phyloP scores from a whole-genome alignment of 179 eudicot species.

The Pouteria campechiana region DNA sequence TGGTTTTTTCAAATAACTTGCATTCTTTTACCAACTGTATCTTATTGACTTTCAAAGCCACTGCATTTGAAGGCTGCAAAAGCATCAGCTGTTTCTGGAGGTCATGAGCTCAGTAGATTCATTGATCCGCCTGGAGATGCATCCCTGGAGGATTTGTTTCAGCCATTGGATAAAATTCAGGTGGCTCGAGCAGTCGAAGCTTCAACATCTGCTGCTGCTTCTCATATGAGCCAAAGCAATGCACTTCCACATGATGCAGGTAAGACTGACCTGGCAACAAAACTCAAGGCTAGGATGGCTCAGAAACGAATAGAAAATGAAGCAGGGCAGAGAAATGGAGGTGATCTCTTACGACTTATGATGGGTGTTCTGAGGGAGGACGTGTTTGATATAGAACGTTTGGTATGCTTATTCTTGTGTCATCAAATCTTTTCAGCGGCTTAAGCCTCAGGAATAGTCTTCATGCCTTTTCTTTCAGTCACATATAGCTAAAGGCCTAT shows the following conservation, averaged over 20 bases:
- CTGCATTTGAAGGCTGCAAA: conserved; percentile 37
- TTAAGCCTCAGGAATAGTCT: too few species aligned
- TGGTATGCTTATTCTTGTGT: conserved; percentile 78
- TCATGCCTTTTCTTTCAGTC: too few species aligned
- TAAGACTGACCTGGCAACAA: conserved; percentile 67
- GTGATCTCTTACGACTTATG: conserved; percentile 71
- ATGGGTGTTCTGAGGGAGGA: conserved; percentile 80
- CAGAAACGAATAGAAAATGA: conserved; percentile 79
- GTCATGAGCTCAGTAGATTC: conserved; percentile 70
- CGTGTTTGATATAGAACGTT: conserved; percentile 69
- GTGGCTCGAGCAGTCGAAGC: conserved; percentile 39
- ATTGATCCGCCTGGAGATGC: conserved; percentile 98
- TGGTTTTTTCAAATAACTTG: neutral
- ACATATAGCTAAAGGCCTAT: too few species aligned
- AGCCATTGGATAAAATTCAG: conserved; percentile 43
- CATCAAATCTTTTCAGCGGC: too few species aligned
- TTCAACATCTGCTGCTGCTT: conserved; percentile 65
- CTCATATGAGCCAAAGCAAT: conserved; percentile 36
- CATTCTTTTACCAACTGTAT: too few species aligned
- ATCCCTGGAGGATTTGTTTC: conserved; percentile 89
- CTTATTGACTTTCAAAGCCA: conserved; percentile 1
- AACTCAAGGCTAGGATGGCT: conserved; percentile 85
- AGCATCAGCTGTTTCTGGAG: conserved; percentile 26
- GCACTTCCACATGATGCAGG: conserved; percentile 29
- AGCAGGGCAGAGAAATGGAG: conserved; percentile 61